Base-by-base conservation (phyloP, 2,329 filamentous ascomycete species). In the Colletotrichum gloeosporioides region DNA sequence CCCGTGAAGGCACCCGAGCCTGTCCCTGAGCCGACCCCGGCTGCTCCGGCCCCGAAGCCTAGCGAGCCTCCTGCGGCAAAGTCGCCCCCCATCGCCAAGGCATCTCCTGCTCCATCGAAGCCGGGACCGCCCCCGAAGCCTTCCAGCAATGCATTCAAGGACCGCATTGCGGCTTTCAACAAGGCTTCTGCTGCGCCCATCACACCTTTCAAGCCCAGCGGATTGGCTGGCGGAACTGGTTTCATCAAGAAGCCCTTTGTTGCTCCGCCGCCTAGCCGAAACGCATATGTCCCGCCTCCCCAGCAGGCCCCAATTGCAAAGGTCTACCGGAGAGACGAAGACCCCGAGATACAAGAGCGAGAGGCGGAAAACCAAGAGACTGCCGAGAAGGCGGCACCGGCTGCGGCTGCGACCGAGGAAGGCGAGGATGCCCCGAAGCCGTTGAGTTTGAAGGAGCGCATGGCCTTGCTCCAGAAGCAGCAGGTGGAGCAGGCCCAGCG, bases 161-260 rank as follows among this genome's bases (percentile, higher is more conserved):
- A 99, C 86, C 95, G 97, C 78, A 98, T 99, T 83, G 97, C 97
- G 39, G 96, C 97, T 61, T 99, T 99, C 88, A 99, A 99, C 86
- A 97, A 96, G 83, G 89, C 95, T 61, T 92, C 95, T 49, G 95
- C 96, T 8, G 92, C 96, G 4, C 97, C 97, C 10, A 89, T 97
- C 76, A 92, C 95, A n/a, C 97, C 97, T 2, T 96, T 98, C 87
- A 98, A 98, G 83, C 95, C 96, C 25, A 89, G 90, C 76, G 92
- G 92, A 3, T 86, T 93, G 31, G 87, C 90, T 34, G 89, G 89
- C 75, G 88, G 90, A 64, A 89, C 90, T 78, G 90, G 90, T 69
- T 99, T 99, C 82, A 93, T 99, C 85, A 98, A 96, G 89, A 99
- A 99, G 86, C 96, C 96, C 0, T 99, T 98, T 81, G 96, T 99